These are phyloP conservation scores for Xerocomellus intermedius DNA, from an alignment of 768 basidiomycete genomes.

Conservation along the genomic window DNA sequence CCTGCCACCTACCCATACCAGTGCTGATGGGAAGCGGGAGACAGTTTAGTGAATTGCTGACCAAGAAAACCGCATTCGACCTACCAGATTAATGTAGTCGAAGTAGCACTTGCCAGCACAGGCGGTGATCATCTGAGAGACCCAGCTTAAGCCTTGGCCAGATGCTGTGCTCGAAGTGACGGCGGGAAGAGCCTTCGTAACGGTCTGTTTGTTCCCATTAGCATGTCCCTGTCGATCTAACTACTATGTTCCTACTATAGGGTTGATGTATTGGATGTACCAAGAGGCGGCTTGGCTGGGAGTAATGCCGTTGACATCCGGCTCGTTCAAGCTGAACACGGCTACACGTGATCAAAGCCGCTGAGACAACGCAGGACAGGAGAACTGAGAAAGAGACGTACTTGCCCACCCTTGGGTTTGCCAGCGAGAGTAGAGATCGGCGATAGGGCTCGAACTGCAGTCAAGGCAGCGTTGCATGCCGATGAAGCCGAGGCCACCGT, in stretches of 20 bases:
- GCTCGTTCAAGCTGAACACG: constrained; percentile 38
- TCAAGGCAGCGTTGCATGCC: constrained; percentile 40
- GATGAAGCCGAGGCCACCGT: constrained; percentile 38
- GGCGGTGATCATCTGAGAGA: constrained; percentile 34
- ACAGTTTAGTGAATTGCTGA: neutral
- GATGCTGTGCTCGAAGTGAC: constrained; percentile 32
- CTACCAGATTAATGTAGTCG: constrained; percentile 36
- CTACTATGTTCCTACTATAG: constrained; percentile 26
- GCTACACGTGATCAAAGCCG: constrained; percentile 9
- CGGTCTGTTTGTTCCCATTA: constrained; percentile 20
- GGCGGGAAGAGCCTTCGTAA: constrained; percentile 39
- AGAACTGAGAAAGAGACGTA: constrained; percentile 9
- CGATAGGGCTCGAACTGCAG: constrained; percentile 37
- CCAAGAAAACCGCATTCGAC: neutral
- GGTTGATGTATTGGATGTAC: constrained; percentile 39
- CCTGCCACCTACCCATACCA: constrained; percentile 28
- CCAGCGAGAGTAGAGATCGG: constrained; percentile 32
- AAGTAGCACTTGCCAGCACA: constrained; percentile 36
- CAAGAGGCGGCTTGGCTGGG: constrained; percentile 34
- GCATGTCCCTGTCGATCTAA: neutral
- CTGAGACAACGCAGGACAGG: neutral
- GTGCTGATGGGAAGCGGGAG: constrained; percentile 18
- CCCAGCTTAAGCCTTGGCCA: constrained; percentile 37
- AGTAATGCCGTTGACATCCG: constrained; percentile 31
- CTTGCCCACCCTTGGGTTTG: constrained; percentile 33